These are phyloP conservation scores for Hericium coralloides DNA, from an alignment of 768 basidiomycete genomes.

Conservation along the genomic window DNA sequence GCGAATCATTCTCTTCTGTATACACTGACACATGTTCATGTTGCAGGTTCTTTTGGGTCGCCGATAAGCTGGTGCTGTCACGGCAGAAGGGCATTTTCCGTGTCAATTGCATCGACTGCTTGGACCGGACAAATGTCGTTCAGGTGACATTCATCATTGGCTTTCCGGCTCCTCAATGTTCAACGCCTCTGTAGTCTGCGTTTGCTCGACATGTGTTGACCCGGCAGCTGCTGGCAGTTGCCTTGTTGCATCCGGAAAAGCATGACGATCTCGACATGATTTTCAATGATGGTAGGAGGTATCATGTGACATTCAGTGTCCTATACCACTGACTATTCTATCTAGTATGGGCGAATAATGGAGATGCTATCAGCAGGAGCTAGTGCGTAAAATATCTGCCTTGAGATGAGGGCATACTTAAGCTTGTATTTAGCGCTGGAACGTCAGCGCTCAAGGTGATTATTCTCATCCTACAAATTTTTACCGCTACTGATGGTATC, in stretches of 20 bases:
- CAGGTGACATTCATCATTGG: conserved; percentile 38
- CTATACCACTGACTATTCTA: conserved; percentile 2
- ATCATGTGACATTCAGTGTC: background rate
- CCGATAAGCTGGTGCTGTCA: conserved; percentile 58
- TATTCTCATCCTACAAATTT: conserved; percentile 2
- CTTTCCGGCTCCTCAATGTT: conserved; percentile 5
- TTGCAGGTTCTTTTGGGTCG: conserved; percentile 77
- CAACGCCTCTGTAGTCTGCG: conserved; percentile 55
- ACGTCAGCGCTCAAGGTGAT: conserved; percentile 91
- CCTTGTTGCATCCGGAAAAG: conserved; percentile 48
- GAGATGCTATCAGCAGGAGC: conserved; percentile 86
- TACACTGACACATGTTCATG: background rate
- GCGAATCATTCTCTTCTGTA: background rate
- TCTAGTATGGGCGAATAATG: conserved; percentile 95
- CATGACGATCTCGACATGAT: conserved; percentile 55
- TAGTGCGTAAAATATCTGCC: conserved; percentile 43
- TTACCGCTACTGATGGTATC: conserved; percentile 2
- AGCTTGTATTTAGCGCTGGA: conserved; percentile 55
- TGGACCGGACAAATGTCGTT: conserved; percentile 93
- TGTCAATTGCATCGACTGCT: conserved; percentile 91
- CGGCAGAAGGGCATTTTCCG: conserved; percentile 83
- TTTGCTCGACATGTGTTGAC: conserved; percentile 80
- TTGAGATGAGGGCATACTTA: background rate
- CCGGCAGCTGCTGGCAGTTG: conserved; percentile 65
- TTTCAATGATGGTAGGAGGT: conserved; percentile 63